phyloP scores from a whole-genome alignment of 306 rosid genomes.

The apple (Malus domestica) region DNA sequence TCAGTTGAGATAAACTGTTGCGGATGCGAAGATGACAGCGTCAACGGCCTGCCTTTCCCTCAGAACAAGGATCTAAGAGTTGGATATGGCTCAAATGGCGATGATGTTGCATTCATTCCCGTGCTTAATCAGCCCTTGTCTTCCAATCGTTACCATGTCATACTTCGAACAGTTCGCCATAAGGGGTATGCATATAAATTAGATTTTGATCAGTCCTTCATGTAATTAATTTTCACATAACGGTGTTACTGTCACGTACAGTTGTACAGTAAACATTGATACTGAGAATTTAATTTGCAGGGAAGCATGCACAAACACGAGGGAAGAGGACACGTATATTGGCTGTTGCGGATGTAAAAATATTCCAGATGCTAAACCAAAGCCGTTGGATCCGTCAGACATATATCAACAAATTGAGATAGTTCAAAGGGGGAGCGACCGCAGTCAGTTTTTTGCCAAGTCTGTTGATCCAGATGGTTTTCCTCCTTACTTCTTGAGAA shows the following conservation, averaged over 20 bases:
- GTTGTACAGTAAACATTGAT: not conserved
- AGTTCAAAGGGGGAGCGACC: constrained; percentile 16
- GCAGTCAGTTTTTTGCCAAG: constrained; percentile 45
- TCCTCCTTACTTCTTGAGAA: constrained; percentile 45
- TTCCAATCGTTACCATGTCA: constrained; percentile 57
- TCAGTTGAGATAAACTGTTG: constrained; percentile 23
- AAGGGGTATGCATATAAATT: constrained; percentile 43
- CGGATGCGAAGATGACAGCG: constrained; percentile 29
- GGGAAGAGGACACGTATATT: constrained; percentile 20
- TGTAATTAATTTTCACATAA: not conserved
- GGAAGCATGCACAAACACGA: constrained; percentile 23
- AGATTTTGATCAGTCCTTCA: too few species aligned
- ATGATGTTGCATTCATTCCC: constrained; percentile 47
- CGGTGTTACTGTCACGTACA: not conserved
- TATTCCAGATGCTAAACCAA: constrained; percentile 15
- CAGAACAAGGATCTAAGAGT: constrained; percentile 45
- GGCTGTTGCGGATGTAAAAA: not conserved
- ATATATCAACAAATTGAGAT: constrained; percentile 37
- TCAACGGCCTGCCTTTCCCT: constrained; percentile 58
- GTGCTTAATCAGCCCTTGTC: constrained; percentile 53
- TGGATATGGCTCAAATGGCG: constrained; percentile 23
- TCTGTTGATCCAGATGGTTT: constrained; percentile 38
- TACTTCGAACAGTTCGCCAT: constrained; percentile 26
- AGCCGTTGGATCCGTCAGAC: constrained; percentile 22
- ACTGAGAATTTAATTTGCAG: constrained; percentile 1